Evolutionary conservation across 257 asterid genomes (phyloP).

Genomic region (Ajuga chamaepitys): DNA sequence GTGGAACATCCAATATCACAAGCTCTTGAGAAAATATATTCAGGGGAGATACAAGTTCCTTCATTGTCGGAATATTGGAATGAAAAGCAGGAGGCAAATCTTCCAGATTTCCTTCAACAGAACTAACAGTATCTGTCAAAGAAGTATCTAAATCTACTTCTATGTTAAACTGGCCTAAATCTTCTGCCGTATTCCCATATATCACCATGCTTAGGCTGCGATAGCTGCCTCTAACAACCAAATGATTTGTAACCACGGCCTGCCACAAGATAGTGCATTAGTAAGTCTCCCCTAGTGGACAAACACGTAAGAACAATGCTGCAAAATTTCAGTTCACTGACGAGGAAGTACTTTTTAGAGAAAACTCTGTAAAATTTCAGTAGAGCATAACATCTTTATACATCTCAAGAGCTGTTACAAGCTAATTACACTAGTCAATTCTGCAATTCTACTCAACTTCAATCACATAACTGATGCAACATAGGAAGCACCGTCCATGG

Average conservation of each 20-base stretch:
- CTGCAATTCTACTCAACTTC: not conserved
- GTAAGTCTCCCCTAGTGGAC: constrained; percentile 2
- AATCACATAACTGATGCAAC: not conserved
- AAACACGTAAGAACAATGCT: not conserved
- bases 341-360: not conserved
- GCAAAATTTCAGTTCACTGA: not conserved
- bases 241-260: constrained; percentile 88
- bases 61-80: constrained; percentile 46
- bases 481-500: not conserved
- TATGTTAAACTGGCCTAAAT: constrained; percentile 90
- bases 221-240: constrained; percentile 96
- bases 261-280: constrained; percentile 29
- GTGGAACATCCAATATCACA: constrained; percentile 45
- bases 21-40: constrained; percentile 45
- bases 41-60: constrained; percentile 63
- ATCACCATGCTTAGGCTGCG: constrained; percentile 94
- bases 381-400: not conserved
- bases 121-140: constrained; percentile 61
- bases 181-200: constrained; percentile 92
- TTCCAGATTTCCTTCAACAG: constrained; percentile 81
- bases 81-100: constrained; percentile 89
- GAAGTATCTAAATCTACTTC: constrained; percentile 87
- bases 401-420: not conserved
- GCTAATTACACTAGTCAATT: not conserved
- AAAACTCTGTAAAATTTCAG: not conserved